Evolutionary conservation across 352 stramenopile species (phyloP).

Genomic region (Phytopythium chamaehyphon): DNA sequence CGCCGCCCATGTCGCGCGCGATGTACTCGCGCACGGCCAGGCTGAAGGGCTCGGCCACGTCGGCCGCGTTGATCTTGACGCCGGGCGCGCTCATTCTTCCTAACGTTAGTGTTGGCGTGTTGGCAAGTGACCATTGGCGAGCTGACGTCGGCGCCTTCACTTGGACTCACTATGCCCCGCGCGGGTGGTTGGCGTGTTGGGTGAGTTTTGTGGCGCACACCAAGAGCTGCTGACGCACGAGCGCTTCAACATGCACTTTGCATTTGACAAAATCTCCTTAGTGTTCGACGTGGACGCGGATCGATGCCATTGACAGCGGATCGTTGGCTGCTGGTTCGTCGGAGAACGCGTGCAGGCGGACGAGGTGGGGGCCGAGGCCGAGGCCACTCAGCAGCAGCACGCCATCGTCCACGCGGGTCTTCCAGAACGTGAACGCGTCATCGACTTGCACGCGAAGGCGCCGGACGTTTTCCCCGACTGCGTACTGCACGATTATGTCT

Average conservation of each 20-base stretch:
- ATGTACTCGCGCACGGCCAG: conserved; percentile 83
- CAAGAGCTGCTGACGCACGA: no score
- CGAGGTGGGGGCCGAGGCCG: conserved; percentile 19
- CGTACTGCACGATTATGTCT: conserved; percentile 9
- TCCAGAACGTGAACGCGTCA: conserved; percentile 16
- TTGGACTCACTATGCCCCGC: no score
- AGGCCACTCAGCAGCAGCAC: conserved; percentile 43
- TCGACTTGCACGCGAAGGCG: conserved; percentile 29
- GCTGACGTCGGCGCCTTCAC: no score
- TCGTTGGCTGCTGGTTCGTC: not conserved
- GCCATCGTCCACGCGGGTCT: conserved; percentile 27
- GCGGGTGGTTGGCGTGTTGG: no score
- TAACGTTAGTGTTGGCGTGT: no score
- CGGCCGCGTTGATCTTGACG: conserved; percentile 73
- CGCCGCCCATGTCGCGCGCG: conserved; percentile 59
- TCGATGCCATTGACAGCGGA: not conserved
- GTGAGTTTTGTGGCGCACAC: no score
- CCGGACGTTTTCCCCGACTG: conserved; percentile 19
- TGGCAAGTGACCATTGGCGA: no score
- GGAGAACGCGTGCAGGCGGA: conserved; percentile 23
- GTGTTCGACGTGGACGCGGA: no score
- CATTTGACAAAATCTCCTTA: no score
- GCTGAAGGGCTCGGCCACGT: conserved; percentile 87
- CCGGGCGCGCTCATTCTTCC: conserved; percentile 9
- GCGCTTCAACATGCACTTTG: no score